These are phyloP conservation scores for Gentiana macrophylla DNA, from an alignment of 257 asterid species.

Conservation along the genomic window DNA sequence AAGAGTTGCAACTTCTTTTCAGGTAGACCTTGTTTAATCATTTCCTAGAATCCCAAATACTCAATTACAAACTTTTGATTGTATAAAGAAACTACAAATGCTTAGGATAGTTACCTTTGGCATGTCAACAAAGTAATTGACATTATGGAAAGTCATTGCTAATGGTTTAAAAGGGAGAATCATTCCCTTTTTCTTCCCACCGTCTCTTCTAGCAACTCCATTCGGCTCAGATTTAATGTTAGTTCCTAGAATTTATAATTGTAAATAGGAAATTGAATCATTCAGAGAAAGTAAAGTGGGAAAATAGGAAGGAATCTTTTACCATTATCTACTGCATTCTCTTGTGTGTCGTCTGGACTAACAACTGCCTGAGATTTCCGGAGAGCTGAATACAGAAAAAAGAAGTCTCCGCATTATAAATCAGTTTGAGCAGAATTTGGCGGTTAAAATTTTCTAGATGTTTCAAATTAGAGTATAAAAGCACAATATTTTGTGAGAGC, in stretches of 20 bases:
- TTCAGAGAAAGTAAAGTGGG: neutral
- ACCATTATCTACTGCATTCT: conserved; percentile 32
- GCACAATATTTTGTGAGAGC: conserved; percentile 9
- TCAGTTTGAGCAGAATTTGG: neutral
- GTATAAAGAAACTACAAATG: neutral
- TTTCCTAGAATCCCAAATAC: conserved; percentile 38
- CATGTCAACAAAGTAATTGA: conserved; percentile 86
- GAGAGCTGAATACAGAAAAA: conserved; percentile 40
- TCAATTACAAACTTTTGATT: neutral
- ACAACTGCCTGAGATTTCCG: conserved; percentile 42
- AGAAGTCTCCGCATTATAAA: conserved; percentile 6
- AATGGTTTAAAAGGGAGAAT: conserved; percentile 88
- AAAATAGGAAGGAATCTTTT: conserved; percentile 9
- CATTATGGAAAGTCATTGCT: conserved; percentile 65
- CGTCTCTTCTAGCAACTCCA: conserved; percentile 12
- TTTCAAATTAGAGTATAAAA: neutral
- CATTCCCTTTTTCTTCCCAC: conserved; percentile 54
- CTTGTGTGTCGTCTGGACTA: conserved; percentile 32
- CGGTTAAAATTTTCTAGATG: neutral
- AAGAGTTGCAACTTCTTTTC: conserved; percentile 69
- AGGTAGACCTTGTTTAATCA: conserved; percentile 58
- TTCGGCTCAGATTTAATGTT: conserved; percentile 10
- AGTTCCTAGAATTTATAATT: conserved; percentile 21
- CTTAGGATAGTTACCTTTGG: conserved; percentile 50
- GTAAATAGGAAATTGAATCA: conserved; percentile 4